Evolutionary conservation across 1,284 basidiomycete genomes (phyloP).

Genomic region (Rhodotorula sp.): DNA sequence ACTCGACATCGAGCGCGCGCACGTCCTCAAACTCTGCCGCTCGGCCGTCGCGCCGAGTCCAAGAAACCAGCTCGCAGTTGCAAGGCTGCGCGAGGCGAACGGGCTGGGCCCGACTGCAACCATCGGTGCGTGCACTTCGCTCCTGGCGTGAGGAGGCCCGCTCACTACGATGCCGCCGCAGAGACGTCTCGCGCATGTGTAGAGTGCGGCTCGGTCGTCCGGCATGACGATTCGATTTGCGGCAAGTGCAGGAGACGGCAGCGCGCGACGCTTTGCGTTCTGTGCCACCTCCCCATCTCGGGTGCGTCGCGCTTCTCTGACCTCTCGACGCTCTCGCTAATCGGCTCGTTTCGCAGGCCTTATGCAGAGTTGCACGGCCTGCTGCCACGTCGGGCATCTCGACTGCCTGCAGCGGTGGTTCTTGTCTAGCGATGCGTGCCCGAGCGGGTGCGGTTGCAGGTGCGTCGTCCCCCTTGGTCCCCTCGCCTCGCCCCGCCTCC

Average conservation of each 20-base stretch:
- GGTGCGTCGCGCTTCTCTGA: slow-evolving; percentile 2
- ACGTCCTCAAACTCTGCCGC: slow-evolving; percentile 39
- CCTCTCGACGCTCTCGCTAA: not conserved
- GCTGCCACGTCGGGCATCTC: slow-evolving; percentile 38
- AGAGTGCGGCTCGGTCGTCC: slow-evolving; percentile 11
- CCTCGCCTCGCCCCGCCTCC: not conserved
- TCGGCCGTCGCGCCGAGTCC: not conserved
- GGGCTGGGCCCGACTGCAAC: slow-evolving; percentile 16
- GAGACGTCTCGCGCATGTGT: slow-evolving; percentile 19
- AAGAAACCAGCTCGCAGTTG: slow-evolving; percentile 1
- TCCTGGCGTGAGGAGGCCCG: no score
- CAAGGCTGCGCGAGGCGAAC: slow-evolving; percentile 13
- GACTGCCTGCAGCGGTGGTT: slow-evolving; percentile 32
- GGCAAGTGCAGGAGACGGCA: slow-evolving; percentile 18
- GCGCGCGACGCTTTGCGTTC: slow-evolving; percentile 12
- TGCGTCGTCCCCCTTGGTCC: not conserved
- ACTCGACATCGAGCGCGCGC: slow-evolving; percentile 23
- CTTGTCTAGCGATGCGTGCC: slow-evolving; percentile 13
- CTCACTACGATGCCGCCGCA: not conserved
- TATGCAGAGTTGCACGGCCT: slow-evolving; percentile 29
- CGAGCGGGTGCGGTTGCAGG: slow-evolving; percentile 39
- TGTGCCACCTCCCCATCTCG: slow-evolving; percentile 36
- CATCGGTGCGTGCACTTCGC: slow-evolving; percentile 18
- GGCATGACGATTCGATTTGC: slow-evolving; percentile 6
- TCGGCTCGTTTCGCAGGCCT: slow-evolving; percentile 12